Conservation (phyloP, 768 basidiomycete species). For the Hortiboletus flavorubellus region DNA sequence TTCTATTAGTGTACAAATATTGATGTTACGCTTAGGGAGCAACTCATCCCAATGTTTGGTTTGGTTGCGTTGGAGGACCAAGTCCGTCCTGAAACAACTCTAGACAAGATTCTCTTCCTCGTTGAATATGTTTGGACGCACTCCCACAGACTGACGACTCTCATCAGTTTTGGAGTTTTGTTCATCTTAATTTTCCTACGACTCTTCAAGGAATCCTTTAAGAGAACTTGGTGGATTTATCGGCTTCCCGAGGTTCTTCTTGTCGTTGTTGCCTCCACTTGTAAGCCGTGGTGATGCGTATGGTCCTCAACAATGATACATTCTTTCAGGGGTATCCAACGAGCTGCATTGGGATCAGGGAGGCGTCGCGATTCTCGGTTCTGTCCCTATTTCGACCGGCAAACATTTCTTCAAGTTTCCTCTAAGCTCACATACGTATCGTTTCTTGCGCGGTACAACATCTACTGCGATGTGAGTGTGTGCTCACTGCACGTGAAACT, state of each 20-base stretch:
- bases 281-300: conserved; percentile 41
- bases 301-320: background rate
- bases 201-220: conserved; percentile 54
- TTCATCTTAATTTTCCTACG: conserved; percentile 61
- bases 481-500: background rate
- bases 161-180: conserved; percentile 73
- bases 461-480: conserved; percentile 69
- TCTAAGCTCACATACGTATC: conserved; percentile 52
- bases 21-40: conserved; percentile 48
- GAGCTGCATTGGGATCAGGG: conserved; percentile 69
- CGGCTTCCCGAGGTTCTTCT: conserved; percentile 89
- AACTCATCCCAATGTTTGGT: conserved; percentile 89
- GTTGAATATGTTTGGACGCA: conserved; percentile 53
- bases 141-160: conserved; percentile 62
- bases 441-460: conserved; percentile 74
- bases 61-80: conserved; percentile 52
- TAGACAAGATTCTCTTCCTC: conserved; percentile 79
- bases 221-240: conserved; percentile 65
- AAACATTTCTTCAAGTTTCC: conserved; percentile 72
- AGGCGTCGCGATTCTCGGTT: conserved; percentile 83
- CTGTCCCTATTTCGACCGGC: conserved; percentile 62
- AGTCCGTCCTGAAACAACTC: conserved; percentile 60
- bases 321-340: conserved; percentile 57
- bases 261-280: conserved; percentile 77
- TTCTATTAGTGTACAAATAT: background rate